Evolutionary conservation across 163 green algal species (phyloP).

Genomic region (Volvox carteri): DNA sequence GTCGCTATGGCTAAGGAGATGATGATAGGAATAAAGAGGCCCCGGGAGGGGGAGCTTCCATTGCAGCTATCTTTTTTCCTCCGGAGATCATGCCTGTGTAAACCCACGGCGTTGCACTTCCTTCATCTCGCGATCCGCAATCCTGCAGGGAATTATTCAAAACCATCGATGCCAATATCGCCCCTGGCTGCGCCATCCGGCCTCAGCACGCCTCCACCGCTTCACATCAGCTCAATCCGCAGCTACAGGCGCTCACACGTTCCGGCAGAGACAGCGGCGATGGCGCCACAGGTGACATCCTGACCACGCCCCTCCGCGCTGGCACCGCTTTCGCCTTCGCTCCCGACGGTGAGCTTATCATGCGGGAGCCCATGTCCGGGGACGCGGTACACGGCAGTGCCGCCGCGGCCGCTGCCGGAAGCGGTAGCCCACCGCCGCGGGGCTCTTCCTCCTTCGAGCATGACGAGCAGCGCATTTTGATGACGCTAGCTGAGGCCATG

Average conservation of each 20-base stretch:
- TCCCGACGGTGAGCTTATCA: constrained; percentile 35
- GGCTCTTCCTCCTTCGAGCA: constrained; percentile 17
- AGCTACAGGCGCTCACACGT: not conserved
- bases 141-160: constrained; percentile 48
- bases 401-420: not conserved
- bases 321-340: constrained; percentile 32
- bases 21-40: too few species aligned
- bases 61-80: too few species aligned
- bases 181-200: constrained; percentile 44
- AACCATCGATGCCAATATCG: constrained; percentile 49
- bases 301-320: constrained; percentile 20
- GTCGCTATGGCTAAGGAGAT: too few species aligned
- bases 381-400: not conserved
- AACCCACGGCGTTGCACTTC: too few species aligned
- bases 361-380: not conserved
- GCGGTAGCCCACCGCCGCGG: not conserved
- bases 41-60: too few species aligned
- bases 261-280: not conserved
- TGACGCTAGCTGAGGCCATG: constrained; percentile 63
- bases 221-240: not conserved
- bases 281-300: not conserved
- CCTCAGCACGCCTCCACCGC: not conserved
- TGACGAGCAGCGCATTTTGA: constrained; percentile 60
- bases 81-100: too few species aligned
- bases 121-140: too few species aligned